phyloP scores from a whole-genome alignment of 2,329 filamentous ascomycete genomes.

The Huntiella omanensis region DNA sequence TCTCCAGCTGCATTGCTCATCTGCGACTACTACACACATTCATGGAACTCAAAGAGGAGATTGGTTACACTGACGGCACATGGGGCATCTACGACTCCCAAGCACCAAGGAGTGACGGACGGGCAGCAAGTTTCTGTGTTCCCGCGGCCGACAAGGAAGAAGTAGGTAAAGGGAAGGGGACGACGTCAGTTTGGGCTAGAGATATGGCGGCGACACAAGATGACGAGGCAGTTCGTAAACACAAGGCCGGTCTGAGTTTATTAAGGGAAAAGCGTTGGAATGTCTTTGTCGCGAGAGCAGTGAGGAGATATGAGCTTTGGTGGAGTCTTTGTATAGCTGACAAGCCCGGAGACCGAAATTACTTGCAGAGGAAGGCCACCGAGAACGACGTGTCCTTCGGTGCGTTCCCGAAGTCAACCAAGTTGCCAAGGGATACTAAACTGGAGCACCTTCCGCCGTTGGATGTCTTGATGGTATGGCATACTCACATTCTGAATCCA shows the following conservation, averaged over 20 bases:
- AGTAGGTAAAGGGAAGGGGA: too few species aligned
- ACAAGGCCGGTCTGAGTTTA: conserved; percentile 22
- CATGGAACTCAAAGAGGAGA: conserved; percentile 44
- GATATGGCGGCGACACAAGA: too few species aligned
- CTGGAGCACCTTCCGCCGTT: conserved; percentile 10
- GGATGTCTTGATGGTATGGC: conserved; percentile 67
- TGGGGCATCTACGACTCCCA: conserved; percentile 40
- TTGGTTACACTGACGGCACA: conserved; percentile 47
- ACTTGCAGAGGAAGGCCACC: neutral
- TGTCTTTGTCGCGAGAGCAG: conserved; percentile 48
- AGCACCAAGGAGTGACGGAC: conserved; percentile 15
- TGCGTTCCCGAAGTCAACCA: neutral
- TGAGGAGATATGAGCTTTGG: conserved; percentile 50
- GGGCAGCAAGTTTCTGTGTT: neutral
- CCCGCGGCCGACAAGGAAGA: neutral
- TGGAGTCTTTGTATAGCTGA: conserved; percentile 21
- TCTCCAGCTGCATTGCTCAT: conserved; percentile 48
- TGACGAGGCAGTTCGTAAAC: conserved; percentile 15
- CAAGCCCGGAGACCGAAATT: conserved; percentile 13
- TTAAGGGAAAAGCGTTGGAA: conserved; percentile 58
- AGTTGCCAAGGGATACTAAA: conserved; percentile 8
- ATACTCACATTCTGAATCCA: conserved; percentile 62
- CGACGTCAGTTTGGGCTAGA: neutral
- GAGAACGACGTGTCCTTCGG: neutral
- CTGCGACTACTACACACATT: conserved; percentile 54